Base-by-base conservation (phyloP, 495 filamentous ascomycete species). In the Tirmania nivea region DNA sequence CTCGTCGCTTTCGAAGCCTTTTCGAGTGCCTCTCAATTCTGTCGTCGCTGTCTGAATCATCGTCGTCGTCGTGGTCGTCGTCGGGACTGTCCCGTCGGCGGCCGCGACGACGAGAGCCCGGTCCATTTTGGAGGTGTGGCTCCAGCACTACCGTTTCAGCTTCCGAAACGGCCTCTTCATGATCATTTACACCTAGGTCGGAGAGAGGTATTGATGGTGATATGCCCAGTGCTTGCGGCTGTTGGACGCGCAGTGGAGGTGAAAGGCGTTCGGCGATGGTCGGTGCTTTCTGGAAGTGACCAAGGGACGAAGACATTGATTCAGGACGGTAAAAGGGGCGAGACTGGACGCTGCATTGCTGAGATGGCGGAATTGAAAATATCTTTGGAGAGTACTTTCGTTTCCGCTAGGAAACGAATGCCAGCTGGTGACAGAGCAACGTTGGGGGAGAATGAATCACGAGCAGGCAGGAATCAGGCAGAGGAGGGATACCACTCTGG, bases 81-180 rank as follows among this genome's bases (percentile, higher is more conserved):
- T 31, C 25, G 25, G 25, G 25, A 31, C 25, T 5, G 25, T 31
- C 25, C 25, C 17, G 19, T 55, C 31, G 31, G n/a, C 14, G 53
- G 25, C 14, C 53, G 21, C 36, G 35, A 36, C 20, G 16, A 53
- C 16, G 31, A 19, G 14, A 34, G 34, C n/a, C 39, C 37, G n/a
- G 31, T 7, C 8, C 53, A 35, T 19, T 54, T 60, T 52, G 54
- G 53, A 10, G 54, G 51, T 47, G 56, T 54, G 37, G 39, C 47
- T 17, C 52, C 25, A 31, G 54, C 36, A 65, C 50, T 52, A 66
- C 52, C 48, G 65, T 49, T 49, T 60, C 51, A 14, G 63, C 48
- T 60, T 70, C 51, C 9, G 59, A 49, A 21, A 64, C 53, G 47
- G 59, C 2, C 14, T 64, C 10, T 20, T 67, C 52, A 60, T 59